Evolutionary conservation across 768 basidiomycete genomes (phyloP), one percentile per base, ranked within the genome.

Genomic region (Punctularia strigosozonata): DNA sequence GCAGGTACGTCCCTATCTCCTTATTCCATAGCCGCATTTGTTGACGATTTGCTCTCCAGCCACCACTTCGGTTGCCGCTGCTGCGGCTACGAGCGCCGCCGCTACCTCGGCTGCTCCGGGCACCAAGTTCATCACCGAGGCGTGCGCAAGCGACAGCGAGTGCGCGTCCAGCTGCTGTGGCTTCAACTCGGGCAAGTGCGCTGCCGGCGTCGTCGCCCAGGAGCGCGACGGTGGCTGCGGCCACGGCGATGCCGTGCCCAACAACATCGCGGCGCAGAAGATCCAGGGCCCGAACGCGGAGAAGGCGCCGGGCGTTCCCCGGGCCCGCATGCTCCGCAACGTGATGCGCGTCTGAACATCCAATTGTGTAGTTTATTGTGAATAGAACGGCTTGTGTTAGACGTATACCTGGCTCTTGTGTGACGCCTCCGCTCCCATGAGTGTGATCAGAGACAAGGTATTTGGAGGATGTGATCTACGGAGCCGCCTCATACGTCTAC

Each of bases 171-270:
- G 47, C 32, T 51, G 50, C 43, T 51, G 48, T 34, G 50, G 37
- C 21, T 51, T 51, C 50, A 37, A 23, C 23, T 33, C 31, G 28
- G 50, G 50, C 38, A 51, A 51, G 35, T 51, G 50, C 34, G 50
- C 50, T 6, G 50, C 48, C 25, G 36, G 48, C 5, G 43, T 42
- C 33, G 37, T 51, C 36, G 48, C 50, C 2, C 50, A 49, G 36
- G 43, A 42, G 38, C 40, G 41, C 25, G 50, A 43, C 25, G 50
- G 50, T 33, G 50, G 50, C 8, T 51, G 50, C 41, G 50, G 50
- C 8, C 38, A 37, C 44, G 50, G 50, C 14, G 40, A 34, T 31
- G 22, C 40, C 2, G 14, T 22, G 13, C 48, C 50, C 28, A 50
- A 51, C 46, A 41, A 45, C 44, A 44, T 43, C 36, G 50, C 43